Base-by-base conservation (phyloP, 2,329 filamentous ascomycete species). In the Herpotrichia juniperi region DNA sequence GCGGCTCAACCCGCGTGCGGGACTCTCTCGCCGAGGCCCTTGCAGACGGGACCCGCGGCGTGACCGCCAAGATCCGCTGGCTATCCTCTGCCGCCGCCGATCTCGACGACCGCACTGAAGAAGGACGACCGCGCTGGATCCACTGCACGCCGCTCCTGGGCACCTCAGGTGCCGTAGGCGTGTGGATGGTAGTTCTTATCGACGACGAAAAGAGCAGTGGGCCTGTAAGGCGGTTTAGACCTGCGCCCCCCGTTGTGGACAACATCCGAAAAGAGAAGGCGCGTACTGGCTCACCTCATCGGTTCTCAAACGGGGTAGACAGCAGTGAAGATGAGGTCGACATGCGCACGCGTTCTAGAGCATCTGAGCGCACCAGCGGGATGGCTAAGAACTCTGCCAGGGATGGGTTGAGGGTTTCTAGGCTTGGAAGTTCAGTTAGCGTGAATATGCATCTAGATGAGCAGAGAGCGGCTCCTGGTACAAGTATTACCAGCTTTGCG, bases 131-230 rank as follows among this genome's bases (percentile, higher is more conserved):
- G 43, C 81, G 88, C 37, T 92, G 89, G 88, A 88, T 92, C 34
- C 89, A 92, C 68, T 89, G 87, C 65, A 92, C 89, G 19, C 89
- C 89, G 2, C 74, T 92, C 3, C 73, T 89, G 3, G 88, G 87
- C 2, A 80, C 80, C 35, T 86, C 86, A 56, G 86, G 87, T 1
- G 77, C 82, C 3, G 84, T 92, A 0, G 89, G 89, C 14, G 88
- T 91, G 0, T 92, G 89, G 89, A 89, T 92, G 86, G 79, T 91
- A 5, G 81, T 91, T 0, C 79, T 92, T 12, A 84, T 90, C 3
- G 87, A 91, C 56, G 86, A 72, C 47, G 68, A 72, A n/a, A 69
- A 70, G 17, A 46, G 58, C 12, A 12, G 46, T 1, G 48, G 50
- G 6, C 57, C 62, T 11, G 53, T 48, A 19, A 62, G 68, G 21